Conservation (phyloP, 164 flowering plant species). For the Vitis amurensis region DNA sequence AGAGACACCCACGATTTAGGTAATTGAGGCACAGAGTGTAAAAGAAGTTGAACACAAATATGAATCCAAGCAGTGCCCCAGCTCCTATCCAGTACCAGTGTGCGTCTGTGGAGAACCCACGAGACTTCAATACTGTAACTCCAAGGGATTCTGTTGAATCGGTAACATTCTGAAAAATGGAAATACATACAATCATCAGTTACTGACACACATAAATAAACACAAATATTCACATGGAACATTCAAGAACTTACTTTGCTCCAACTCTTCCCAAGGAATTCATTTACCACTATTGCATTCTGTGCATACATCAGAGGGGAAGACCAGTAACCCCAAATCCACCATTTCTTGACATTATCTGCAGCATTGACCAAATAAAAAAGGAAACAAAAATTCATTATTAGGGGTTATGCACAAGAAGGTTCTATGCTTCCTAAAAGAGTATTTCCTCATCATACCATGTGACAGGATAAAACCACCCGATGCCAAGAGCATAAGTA, state of each 20-base stretch:
- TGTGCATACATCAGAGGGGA: no score
- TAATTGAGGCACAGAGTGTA: slow-evolving; percentile 23
- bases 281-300: no score
- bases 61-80: slow-evolving; percentile 23
- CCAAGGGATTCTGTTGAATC: slow-evolving; percentile 16
- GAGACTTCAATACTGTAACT: slow-evolving; percentile 18
- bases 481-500: slow-evolving; percentile 14
- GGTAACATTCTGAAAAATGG: slow-evolving; percentile 5
- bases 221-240: no score
- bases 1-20: slow-evolving; percentile 11
- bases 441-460: slow-evolving; percentile 13
- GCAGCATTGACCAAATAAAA: neutral
- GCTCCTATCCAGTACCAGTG: slow-evolving; percentile 35
- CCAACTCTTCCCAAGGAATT: no score
- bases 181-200: neutral
- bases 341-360: no score
- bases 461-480: slow-evolving; percentile 29
- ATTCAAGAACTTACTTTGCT: no score
- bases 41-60: slow-evolving; percentile 12
- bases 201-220: neutral
- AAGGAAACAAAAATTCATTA: neutral
- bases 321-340: no score
- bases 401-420: no score
- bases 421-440: neutral
- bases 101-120: slow-evolving; percentile 21